These are phyloP conservation scores for Vickermania spadyakhi DNA, from an alignment of 208 protist genomes.

Conservation along the genomic window DNA sequence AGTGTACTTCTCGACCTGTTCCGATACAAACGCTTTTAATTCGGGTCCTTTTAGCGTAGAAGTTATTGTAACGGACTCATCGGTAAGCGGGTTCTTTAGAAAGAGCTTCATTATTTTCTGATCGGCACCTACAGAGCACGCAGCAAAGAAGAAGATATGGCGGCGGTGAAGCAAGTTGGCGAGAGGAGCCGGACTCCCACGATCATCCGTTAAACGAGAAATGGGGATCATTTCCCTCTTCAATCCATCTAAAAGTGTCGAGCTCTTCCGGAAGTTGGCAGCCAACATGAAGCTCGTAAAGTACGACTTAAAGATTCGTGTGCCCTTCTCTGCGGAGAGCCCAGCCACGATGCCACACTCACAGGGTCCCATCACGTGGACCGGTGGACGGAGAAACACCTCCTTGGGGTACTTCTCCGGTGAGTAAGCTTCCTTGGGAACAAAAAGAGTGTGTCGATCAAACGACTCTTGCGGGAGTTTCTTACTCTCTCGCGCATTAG, in stretches of 20 bases:
- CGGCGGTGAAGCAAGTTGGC: constrained; percentile 79
- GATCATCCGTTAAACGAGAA: constrained; percentile 39
- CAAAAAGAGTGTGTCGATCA: constrained; percentile 74
- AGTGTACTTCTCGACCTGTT: constrained; percentile 66
- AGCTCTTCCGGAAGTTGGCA: constrained; percentile 81
- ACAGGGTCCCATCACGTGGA: constrained; percentile 68
- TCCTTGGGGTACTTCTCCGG: constrained; percentile 51
- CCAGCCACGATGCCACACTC: constrained; percentile 82
- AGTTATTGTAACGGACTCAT: constrained; percentile 71
- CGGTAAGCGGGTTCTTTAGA: constrained; percentile 82
- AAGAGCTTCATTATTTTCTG: constrained; percentile 67
- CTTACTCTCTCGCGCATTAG: constrained; percentile 77
- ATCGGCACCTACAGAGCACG: constrained; percentile 23
- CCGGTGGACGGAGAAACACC: constrained; percentile 79
- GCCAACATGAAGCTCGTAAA: constrained; percentile 78
- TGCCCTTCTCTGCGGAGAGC: constrained; percentile 64
- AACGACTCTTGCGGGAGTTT: constrained; percentile 65
- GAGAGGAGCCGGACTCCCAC: constrained; percentile 49
- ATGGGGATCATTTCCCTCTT: constrained; percentile 50
- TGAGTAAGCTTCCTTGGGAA: constrained; percentile 20
- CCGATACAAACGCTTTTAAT: constrained; percentile 55
- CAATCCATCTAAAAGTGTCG: constrained; percentile 65
- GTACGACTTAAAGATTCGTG: constrained; percentile 77
- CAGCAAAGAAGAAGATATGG: constrained; percentile 80
- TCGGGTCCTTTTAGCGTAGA: constrained; percentile 24